phyloP scores from a whole-genome alignment of 768 basidiomycete genomes.

The Aureoboletus auriporus region DNA sequence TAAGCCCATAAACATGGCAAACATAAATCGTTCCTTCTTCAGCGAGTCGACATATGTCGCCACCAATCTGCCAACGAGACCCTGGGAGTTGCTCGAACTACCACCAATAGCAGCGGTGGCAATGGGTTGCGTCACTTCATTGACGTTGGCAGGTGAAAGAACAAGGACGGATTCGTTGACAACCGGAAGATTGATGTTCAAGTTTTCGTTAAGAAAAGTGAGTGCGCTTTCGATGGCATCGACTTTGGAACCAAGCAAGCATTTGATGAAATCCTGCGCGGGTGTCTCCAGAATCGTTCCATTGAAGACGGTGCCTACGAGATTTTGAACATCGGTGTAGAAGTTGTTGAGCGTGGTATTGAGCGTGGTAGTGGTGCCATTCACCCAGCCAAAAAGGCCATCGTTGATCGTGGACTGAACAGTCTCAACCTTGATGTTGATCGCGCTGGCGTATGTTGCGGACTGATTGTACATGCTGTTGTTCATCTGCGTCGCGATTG shows the following conservation, averaged over 20 bases:
- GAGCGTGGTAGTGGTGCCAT: slow-evolving; percentile 80
- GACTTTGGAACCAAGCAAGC: slow-evolving; percentile 90
- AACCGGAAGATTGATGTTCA: slow-evolving; percentile 73
- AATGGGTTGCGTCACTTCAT: slow-evolving; percentile 77
- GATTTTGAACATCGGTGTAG: slow-evolving; percentile 78
- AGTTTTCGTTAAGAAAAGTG: slow-evolving; percentile 89
- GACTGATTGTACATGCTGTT: slow-evolving; percentile 82
- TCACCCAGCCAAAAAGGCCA: slow-evolving; percentile 93
- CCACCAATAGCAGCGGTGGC: slow-evolving; percentile 76
- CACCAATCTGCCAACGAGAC: slow-evolving; percentile 71
- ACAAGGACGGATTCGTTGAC: slow-evolving; percentile 74
- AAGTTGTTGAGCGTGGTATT: slow-evolving; percentile 85
- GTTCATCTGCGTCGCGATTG: slow-evolving; percentile 76
- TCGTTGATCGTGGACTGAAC: slow-evolving; percentile 80
- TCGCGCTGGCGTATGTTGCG: slow-evolving; percentile 63
- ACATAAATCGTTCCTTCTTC: slow-evolving; percentile 81
- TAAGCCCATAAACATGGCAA: slow-evolving; percentile 73
- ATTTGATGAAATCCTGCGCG: slow-evolving; percentile 82
- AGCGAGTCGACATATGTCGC: slow-evolving; percentile 67
- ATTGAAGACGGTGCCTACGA: slow-evolving; percentile 77
- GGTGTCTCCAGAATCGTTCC: slow-evolving; percentile 79
- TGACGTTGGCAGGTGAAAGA: slow-evolving; percentile 64
- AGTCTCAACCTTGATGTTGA: slow-evolving; percentile 67
- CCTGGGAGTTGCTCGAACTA: slow-evolving; percentile 45
- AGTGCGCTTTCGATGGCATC: slow-evolving; percentile 80